A percentile compares a stretch with the other conserved stretches of the same genome.
Conservation (phyloP, 2,329 filamentous ascomycete genomes). For the Cladosporium sp. region DNA sequence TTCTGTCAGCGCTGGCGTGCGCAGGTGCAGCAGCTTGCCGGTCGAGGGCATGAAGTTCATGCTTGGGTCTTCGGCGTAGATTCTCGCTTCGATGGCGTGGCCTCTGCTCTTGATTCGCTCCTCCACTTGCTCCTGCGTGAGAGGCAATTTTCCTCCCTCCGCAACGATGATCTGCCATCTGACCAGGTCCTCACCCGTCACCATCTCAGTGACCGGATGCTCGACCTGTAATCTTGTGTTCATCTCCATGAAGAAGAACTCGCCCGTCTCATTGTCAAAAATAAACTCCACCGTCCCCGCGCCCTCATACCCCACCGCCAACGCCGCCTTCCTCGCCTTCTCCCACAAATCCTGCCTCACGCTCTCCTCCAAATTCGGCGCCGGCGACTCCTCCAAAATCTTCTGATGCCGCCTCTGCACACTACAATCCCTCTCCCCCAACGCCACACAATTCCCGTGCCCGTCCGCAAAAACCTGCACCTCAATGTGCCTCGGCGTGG, state of each 20-base stretch:
- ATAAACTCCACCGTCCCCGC: slow-evolving; percentile 65
- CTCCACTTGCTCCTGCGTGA: slow-evolving; percentile 61
- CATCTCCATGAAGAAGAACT: slow-evolving; percentile 69
- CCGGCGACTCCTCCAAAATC: slow-evolving; percentile 60
- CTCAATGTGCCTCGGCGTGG: slow-evolving; percentile 59
- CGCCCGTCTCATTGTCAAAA: slow-evolving; percentile 59
- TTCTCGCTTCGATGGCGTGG: slow-evolving; percentile 88
- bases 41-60: slow-evolving; percentile 92
- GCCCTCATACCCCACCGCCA: slow-evolving; percentile 59
- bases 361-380: slow-evolving; percentile 53
- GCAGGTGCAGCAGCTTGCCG: slow-evolving; percentile 75
- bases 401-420: slow-evolving; percentile 62
- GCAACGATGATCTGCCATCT: slow-evolving; percentile 93
- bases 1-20: slow-evolving; percentile 60
- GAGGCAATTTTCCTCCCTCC: slow-evolving; percentile 59
- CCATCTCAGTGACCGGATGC: slow-evolving; percentile 84
- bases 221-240: slow-evolving; percentile 87
- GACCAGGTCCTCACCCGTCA: slow-evolving; percentile 72
- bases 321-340: slow-evolving; percentile 56
- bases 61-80: slow-evolving; percentile 92
- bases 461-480: slow-evolving; percentile 62
- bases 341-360: slow-evolving; percentile 60
- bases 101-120: slow-evolving; percentile 67
- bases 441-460: slow-evolving; percentile 57
- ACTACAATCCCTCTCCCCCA: slow-evolving; percentile 61